Evolutionary conservation across 75 land plant genomes (phyloP).

Genomic region (Selaginella tamariscina): DNA sequence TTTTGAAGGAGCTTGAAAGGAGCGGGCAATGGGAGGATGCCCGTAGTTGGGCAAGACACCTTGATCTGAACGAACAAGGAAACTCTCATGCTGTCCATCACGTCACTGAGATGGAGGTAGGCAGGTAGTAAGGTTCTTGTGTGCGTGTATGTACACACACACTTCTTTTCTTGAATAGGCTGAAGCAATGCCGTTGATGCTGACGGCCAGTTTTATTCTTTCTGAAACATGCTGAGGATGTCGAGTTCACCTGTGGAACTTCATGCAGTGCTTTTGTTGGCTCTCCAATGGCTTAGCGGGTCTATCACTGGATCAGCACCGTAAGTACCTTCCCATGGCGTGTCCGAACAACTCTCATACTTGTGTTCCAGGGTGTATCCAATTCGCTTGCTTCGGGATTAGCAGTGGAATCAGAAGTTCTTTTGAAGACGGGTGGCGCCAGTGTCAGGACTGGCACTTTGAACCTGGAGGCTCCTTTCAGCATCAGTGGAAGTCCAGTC

Average conservation of each 20-base stretch:
- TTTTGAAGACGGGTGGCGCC: constrained; percentile 35
- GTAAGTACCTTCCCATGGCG: constrained; percentile 33
- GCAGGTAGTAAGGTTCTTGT: no score
- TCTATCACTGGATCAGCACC: constrained; percentile 55
- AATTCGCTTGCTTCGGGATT: constrained; percentile 81
- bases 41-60: constrained; percentile 84
- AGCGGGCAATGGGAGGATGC: constrained; percentile 91
- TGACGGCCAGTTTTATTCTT: constrained; percentile 89
- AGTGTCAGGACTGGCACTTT: neutral
- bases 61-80: constrained; percentile 57
- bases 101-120: constrained; percentile 93
- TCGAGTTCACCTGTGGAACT: constrained; percentile 73
- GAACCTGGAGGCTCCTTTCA: neutral
- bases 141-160: no score
- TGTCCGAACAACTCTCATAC: neutral
- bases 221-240: constrained; percentile 85
- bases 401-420: constrained; percentile 81
- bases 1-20: constrained; percentile 58
- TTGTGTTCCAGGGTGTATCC: constrained; percentile 65
- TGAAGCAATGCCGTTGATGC: constrained; percentile 27
- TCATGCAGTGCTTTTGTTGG: constrained; percentile 70
- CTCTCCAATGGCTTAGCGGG: constrained; percentile 97
- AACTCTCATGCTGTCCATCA: constrained; percentile 60
- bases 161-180: no score
- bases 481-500: constrained; percentile 27